Evolutionary conservation across 345 rosid genomes (phyloP), one percentile per base, ranked within the genome.

Genomic region (Leavenworthia alabamica): DNA sequence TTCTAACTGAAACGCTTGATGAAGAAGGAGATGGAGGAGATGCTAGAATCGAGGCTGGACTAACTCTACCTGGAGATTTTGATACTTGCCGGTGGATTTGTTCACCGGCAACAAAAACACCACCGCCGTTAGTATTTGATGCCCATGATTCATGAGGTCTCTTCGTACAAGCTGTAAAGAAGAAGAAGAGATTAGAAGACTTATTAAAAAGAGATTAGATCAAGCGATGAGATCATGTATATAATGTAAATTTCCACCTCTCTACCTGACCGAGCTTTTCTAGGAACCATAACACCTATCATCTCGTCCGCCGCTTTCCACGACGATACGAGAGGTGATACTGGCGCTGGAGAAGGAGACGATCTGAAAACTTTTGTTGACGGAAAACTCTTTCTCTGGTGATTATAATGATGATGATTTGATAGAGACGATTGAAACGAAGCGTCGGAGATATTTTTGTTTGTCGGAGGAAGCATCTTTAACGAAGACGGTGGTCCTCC

Each of bases 211-310:
- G 37, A 59, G 52, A 45, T 75, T 51, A 36, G 47, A 69, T 33
- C 40, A 17, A 17, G 32, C 24, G 41, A 48, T 37, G 58, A 46
- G 27, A 39, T 32, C n/a, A 47, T 36, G 23, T 8, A 4, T 3
- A 64, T 4, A 64, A 48, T 49, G 55, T 47, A 70, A 64, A 62
- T 73, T 74, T 85, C 90, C 89, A 85, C 89, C 82, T 80, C 95
- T 77, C 80, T 88, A 93, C 99, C 99, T 90, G 99, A 85, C 83
- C 99, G 97, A 80, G 99, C 99, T 87, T 90, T 93, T 76, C 99
- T 75, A 62, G 99, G 99, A 46, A 93, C 99, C 64, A 96, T 78
- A 36, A 90, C 96, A 11, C 97, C 90, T 74, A 93, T 93, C 97
- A 93, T 86, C 78, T 93, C 99, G 40, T 88, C 99, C 0, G 86